Conservation (phyloP, 495 filamentous ascomycete genomes). For the Penicillium paradoxum region DNA sequence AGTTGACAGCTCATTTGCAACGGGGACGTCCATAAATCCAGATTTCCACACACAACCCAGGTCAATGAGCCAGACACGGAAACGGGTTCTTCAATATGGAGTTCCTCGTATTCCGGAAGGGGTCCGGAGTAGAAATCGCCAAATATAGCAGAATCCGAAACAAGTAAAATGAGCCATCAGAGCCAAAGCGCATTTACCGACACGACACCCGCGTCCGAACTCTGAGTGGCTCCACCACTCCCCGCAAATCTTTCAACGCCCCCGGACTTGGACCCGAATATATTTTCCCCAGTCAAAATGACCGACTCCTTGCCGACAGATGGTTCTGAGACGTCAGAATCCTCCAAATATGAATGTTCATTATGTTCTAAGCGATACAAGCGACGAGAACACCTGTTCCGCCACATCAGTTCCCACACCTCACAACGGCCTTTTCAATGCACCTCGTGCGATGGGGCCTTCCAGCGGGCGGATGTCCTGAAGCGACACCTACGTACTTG, state of each 20-base stretch:
- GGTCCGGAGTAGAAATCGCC: too few species aligned
- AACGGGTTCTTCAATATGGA: too few species aligned
- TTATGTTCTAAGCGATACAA: constrained; percentile 18
- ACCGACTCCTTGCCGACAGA: background rate
- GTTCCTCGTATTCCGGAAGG: too few species aligned
- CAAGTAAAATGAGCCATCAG: too few species aligned
- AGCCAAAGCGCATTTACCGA: background rate
- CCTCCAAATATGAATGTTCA: constrained; percentile 13
- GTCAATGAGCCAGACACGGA: too few species aligned
- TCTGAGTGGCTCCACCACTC: background rate
- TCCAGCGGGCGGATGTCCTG: constrained; percentile 20
- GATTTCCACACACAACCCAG: too few species aligned
- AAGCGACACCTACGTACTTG: constrained; percentile 16
- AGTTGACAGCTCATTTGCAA: too few species aligned
- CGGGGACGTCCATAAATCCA: too few species aligned
- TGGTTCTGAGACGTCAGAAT: background rate
- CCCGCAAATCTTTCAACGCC: background rate
- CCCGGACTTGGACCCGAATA: background rate
- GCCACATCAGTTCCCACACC: constrained; percentile 18
- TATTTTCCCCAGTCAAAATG: background rate
- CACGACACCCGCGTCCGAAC: background rate
- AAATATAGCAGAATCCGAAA: too few species aligned
- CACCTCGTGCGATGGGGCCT: constrained; percentile 11
- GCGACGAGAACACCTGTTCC: constrained; percentile 17
- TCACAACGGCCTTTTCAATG: constrained; percentile 18